A percentile compares a stretch with the other conserved stretches of the same genome.
phyloP scores from a whole-genome alignment of 768 basidiomycete species.

The Boletus subparvulus region DNA sequence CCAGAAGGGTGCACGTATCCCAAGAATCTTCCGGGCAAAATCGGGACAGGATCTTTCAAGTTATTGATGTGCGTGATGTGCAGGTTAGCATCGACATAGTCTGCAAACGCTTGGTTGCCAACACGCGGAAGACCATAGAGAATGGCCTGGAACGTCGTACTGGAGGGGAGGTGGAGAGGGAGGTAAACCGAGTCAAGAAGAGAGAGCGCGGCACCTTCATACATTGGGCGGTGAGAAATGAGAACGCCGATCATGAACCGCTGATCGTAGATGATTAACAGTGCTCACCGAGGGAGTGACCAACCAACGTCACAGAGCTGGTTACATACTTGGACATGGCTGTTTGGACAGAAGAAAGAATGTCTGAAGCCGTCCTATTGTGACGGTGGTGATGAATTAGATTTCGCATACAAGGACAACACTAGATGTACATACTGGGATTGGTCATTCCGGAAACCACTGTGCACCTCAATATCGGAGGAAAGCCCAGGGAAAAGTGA shows the following conservation, averaged over 20 bases:
- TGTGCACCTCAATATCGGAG: constrained; percentile 41
- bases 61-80: constrained; percentile 55
- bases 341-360: constrained; percentile 43
- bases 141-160: constrained; percentile 28
- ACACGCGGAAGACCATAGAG: constrained; percentile 39
- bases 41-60: constrained; percentile 40
- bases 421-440: constrained; percentile 34
- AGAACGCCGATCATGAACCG: not conserved
- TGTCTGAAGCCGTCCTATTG: constrained; percentile 38
- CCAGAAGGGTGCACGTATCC: constrained; percentile 41
- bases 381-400: constrained; percentile 24
- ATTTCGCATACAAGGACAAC: not conserved
- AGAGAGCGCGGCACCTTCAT: constrained; percentile 33
- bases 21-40: constrained; percentile 30
- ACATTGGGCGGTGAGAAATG: too few relatives aligned
- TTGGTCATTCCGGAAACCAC: constrained; percentile 46
- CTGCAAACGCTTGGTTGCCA: constrained; percentile 59
- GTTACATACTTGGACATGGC: constrained; percentile 36
- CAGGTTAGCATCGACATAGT: constrained; percentile 48
- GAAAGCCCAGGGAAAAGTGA: constrained; percentile 48
- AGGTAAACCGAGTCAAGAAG: constrained; percentile 39
- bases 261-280: not conserved
- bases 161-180: constrained; percentile 31
- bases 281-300: constrained; percentile 40
- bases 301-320: constrained; percentile 42